Evolutionary conservation across 352 stramenopile species (phyloP).

Genomic region (Globisporangium paddicum): DNA sequence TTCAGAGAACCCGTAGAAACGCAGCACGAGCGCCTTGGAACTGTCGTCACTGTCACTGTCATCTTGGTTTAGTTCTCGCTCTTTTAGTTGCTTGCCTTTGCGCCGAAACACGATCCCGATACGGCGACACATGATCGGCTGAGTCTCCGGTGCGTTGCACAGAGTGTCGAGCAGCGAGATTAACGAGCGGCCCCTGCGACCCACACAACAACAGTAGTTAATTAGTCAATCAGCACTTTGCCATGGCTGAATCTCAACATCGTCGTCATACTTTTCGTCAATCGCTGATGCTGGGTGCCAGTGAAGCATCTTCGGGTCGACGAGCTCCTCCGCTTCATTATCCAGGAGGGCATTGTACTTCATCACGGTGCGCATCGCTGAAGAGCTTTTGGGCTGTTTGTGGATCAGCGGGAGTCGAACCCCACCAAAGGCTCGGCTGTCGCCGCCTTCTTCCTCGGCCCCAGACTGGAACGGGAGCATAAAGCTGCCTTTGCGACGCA

Average conservation of each 20-base stretch:
- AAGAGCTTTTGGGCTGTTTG: conserved; percentile 2
- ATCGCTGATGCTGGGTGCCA: conserved; percentile 45
- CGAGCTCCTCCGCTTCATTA: conserved; percentile 24
- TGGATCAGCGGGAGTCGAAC: conserved; percentile 13
- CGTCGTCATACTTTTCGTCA: conserved; percentile 23
- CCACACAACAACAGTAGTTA: no score
- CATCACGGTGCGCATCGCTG: conserved; percentile 15
- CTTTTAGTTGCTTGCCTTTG: conserved; percentile 14
- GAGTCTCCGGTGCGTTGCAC: conserved; percentile 40
- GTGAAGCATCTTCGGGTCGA: conserved; percentile 35
- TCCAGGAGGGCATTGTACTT: conserved; percentile 10
- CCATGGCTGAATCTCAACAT: background rate
- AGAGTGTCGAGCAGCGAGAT: conserved; percentile 46
- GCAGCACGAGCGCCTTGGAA: conserved; percentile 11
- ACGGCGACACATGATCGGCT: conserved; percentile 47
- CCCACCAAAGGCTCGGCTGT: conserved; percentile 5
- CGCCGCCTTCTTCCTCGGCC: background rate
- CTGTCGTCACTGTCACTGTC: background rate
- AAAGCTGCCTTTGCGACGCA: conserved; percentile 35
- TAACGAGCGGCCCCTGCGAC: conserved; percentile 28
- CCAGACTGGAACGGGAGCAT: conserved; percentile 23
- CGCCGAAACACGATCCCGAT: conserved; percentile 48
- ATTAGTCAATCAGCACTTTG: no score
- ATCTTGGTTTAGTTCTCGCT: conserved; percentile 7
- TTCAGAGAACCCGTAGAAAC: conserved; percentile 31